phyloP scores from a whole-genome alignment of 2,329 filamentous ascomycete genomes.

The Dryadomyces quercus-mongolicae region DNA sequence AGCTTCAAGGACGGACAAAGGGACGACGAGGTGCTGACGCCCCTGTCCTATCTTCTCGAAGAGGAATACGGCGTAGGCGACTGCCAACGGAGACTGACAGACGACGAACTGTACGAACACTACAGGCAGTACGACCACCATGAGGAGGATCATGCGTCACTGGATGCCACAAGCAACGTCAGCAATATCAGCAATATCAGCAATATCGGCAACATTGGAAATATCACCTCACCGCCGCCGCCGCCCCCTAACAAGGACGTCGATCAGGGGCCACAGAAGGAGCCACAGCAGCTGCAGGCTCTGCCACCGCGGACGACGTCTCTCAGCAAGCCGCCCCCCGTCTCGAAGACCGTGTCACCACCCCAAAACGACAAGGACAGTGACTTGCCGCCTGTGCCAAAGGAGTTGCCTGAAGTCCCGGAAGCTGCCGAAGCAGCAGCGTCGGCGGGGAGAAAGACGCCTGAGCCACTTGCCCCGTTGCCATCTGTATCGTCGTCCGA shows the following conservation, averaged over 20 bases:
- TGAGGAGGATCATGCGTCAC: background rate
- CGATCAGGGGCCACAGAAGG: background rate
- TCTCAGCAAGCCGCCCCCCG: background rate
- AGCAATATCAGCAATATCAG: background rate
- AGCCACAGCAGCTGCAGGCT: background rate
- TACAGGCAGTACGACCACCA: background rate
- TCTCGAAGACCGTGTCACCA: background rate
- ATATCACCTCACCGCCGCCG: too few relatives aligned
- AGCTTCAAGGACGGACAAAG: background rate
- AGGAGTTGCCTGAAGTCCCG: background rate
- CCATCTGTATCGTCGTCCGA: slow-evolving; percentile 12
- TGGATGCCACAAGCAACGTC: background rate
- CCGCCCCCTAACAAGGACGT: background rate
- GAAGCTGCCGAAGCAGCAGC: background rate
- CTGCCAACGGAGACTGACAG: background rate
- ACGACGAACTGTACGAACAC: background rate
- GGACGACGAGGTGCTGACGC: slow-evolving; percentile 4
- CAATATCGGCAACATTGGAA: too few relatives aligned
- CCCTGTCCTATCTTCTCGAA: slow-evolving; percentile 10
- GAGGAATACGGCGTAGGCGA: slow-evolving; percentile 5
- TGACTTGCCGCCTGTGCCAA: background rate
- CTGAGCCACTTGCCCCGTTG: slow-evolving; percentile 5
- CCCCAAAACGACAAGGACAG: too few relatives aligned
- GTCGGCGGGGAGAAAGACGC: background rate
- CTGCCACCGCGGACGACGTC: slow-evolving; percentile 9